Base-by-base conservation (phyloP, 495 filamentous ascomycete species). In the Aspergillus nanangensis region DNA sequence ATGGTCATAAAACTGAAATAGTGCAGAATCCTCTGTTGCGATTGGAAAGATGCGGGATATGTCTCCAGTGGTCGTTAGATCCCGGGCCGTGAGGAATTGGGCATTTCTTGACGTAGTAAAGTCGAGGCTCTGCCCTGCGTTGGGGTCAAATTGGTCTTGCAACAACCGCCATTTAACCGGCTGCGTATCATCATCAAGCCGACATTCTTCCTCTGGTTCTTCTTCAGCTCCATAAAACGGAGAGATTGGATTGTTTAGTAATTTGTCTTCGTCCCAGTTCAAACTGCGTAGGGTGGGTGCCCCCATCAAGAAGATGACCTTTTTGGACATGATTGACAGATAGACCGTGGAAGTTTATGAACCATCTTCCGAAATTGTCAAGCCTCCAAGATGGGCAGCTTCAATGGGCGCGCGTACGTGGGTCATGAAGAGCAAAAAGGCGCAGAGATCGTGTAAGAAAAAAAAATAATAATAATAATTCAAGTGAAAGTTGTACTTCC, bases 1-100 rank as follows among this genome's bases (percentile, higher is more conserved):
- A 56, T 87, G 81, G 48, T 88, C 78, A 56, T 88, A 87, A 55
- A 89, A 89, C 47, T 81, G 76, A 4, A 80, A 74, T 9, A 78
- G 61, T 5, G 62, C 44, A 4, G 74, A 67, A 42, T 73, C 70
- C 8, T 69, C 59, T 11, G 65, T 45, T 21, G 25, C n/a, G 48
- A 8, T 42, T 54, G 23, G 34, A 47, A 25, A 29, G n/a, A n/a
- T n/a, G n/a, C n/a, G n/a, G n/a, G 44, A 46, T 5, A 52, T 58
- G 13, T 51, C 53, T 14, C 41, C 56, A 44, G 53, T 48, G 35
- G 46, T 56, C 31, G 48, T 40, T 70, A 69, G 45, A 35, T 75
- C 63, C 15, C 63, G 47, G 17, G 70, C 65, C 2, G 64, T 70
- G 42, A 84, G 67, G 54, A 85, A 84, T 11, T 55, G 57, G n/a